Conservation (phyloP, 495 filamentous ascomycete genomes). For the Hypoxylon rickii region DNA sequence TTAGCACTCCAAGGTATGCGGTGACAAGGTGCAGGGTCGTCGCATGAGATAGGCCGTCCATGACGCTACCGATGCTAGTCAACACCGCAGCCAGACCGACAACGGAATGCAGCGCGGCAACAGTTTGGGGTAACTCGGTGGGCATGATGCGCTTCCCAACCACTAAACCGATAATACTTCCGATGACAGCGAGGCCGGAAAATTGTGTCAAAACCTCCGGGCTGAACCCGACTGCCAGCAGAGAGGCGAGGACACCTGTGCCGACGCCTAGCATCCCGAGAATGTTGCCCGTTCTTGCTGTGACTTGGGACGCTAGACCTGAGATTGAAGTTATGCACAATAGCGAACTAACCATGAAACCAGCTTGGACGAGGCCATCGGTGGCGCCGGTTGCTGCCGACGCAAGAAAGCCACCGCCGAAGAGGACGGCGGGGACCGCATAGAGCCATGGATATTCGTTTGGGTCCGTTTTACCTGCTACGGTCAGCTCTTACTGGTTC, state of each 20-base stretch:
- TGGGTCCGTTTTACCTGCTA: slow-evolving; percentile 68
- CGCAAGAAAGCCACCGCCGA: slow-evolving; percentile 75
- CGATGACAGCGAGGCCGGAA: slow-evolving; percentile 68
- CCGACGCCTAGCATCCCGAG: slow-evolving; percentile 80
- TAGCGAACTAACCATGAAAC: slow-evolving; percentile 77
- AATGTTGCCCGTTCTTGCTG: slow-evolving; percentile 77
- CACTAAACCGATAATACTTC: slow-evolving; percentile 62
- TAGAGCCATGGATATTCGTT: slow-evolving; percentile 85
- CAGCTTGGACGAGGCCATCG: slow-evolving; percentile 78
- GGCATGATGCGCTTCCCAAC: slow-evolving; percentile 84
- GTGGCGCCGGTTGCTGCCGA: slow-evolving; percentile 77
- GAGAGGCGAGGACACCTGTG: slow-evolving; percentile 75
- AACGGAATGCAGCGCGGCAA: slow-evolving; percentile 80
- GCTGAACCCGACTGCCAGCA: slow-evolving; percentile 77
- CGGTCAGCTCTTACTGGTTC: slow-evolving; percentile 25
- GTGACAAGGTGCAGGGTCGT: slow-evolving; percentile 76
- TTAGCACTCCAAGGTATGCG: slow-evolving; percentile 78
- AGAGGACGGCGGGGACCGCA: slow-evolving; percentile 71
- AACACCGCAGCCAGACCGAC: slow-evolving; percentile 81
- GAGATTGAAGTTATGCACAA: slow-evolving; percentile 77
- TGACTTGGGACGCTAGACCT: slow-evolving; percentile 73
- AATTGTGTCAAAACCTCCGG: slow-evolving; percentile 75
- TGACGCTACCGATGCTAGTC: slow-evolving; percentile 79
- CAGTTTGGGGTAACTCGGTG: slow-evolving; percentile 79
- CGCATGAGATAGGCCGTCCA: slow-evolving; percentile 67